Percentiles rank a stretch among this genome's conserved stretches.
phyloP scores from a whole-genome alignment of 164 flowering plant genomes.

The Chimonanthus praecox region DNA sequence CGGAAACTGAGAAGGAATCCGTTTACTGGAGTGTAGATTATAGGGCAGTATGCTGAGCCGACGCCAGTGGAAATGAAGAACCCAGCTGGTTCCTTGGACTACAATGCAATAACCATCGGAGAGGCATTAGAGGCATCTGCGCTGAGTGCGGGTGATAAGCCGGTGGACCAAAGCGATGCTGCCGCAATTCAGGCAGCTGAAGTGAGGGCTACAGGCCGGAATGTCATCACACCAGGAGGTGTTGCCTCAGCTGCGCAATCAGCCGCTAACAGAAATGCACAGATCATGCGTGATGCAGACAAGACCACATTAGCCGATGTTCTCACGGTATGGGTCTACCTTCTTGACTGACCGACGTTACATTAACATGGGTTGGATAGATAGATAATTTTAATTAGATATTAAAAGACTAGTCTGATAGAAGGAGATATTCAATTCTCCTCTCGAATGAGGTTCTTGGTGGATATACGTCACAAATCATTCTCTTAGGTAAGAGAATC shows the following conservation, averaged over 20 bases:
- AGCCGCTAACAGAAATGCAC: constrained; percentile 44
- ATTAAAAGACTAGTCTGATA: too few species aligned
- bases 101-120: constrained; percentile 45
- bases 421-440: too few species aligned
- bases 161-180: constrained; percentile 53
- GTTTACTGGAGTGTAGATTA: background rate
- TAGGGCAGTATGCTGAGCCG: background rate
- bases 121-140: constrained; percentile 65
- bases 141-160: constrained; percentile 45
- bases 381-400: background rate
- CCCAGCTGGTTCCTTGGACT: background rate
- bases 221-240: constrained; percentile 41
- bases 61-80: background rate
- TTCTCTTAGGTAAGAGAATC: too few species aligned
- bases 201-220: constrained; percentile 52
- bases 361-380: background rate
- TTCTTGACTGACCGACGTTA: too few species aligned
- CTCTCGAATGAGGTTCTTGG: constrained; percentile 16
- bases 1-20: background rate
- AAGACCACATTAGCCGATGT: constrained; percentile 55
- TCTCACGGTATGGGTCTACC: constrained; percentile 26
- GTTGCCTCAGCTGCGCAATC: constrained; percentile 56
- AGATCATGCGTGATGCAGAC: constrained; percentile 17
- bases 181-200: constrained; percentile 73
- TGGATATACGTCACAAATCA: constrained; percentile 12